Percentiles rank a stretch among this genome's conserved stretches.
These are phyloP conservation scores for Alternaria burnsii DNA, from an alignment of 2,329 filamentous ascomycete genomes.

Conservation along the genomic window DNA sequence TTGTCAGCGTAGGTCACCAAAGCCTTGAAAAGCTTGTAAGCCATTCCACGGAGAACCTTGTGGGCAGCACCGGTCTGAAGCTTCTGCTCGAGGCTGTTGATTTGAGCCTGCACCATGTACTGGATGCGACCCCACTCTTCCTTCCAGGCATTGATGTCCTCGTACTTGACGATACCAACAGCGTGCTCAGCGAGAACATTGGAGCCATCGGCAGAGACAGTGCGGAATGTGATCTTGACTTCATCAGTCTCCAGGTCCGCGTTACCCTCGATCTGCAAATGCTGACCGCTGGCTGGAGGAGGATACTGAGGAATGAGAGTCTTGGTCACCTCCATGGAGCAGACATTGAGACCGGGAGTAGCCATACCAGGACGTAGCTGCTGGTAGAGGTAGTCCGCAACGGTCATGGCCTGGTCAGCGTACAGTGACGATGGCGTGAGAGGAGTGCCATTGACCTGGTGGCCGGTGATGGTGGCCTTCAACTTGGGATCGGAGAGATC, in stretches of 20 bases:
- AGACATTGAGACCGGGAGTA: slow-evolving; percentile 69
- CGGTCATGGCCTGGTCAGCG: slow-evolving; percentile 71
- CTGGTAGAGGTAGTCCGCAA: slow-evolving; percentile 73
- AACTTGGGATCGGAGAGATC: slow-evolving; percentile 71
- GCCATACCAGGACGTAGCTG: slow-evolving; percentile 65
- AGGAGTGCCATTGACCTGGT: slow-evolving; percentile 72
- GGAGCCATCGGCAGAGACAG: slow-evolving; percentile 66
- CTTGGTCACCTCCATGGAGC: slow-evolving; percentile 73
- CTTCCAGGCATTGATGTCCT: slow-evolving; percentile 67
- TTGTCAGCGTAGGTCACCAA: slow-evolving; percentile 65
- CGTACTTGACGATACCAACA: slow-evolving; percentile 68
- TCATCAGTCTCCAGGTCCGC: slow-evolving; percentile 64
- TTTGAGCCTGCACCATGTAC: slow-evolving; percentile 65
- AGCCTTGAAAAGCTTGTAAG: slow-evolving; percentile 76
- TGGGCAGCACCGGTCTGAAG: slow-evolving; percentile 72
- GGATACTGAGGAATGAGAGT: slow-evolving; percentile 69
- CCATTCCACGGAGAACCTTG: slow-evolving; percentile 76
- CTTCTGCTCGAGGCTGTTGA: slow-evolving; percentile 72
- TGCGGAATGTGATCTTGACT: slow-evolving; percentile 65
- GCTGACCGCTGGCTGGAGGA: slow-evolving; percentile 61
- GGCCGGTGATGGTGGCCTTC: slow-evolving; percentile 68
- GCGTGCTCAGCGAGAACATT: slow-evolving; percentile 68
- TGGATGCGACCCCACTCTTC: slow-evolving; percentile 72
- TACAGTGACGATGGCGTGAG: slow-evolving; percentile 72
- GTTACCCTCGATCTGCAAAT: slow-evolving; percentile 68